Evolutionary conservation across 2,329 filamentous ascomycete genomes (phyloP).

Genomic region (Xylariaceae sp.): DNA sequence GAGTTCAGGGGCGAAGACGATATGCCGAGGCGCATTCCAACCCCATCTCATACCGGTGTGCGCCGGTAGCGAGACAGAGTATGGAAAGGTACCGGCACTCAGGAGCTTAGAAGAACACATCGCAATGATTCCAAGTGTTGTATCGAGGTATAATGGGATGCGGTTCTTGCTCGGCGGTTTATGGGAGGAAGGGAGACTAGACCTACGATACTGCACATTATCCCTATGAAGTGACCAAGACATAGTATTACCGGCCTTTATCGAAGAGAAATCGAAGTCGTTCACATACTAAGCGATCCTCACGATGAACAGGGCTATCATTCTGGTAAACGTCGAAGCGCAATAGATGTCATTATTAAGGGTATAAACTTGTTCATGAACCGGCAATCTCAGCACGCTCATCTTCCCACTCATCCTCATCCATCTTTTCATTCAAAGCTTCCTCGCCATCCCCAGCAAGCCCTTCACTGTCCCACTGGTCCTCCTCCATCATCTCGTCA

Average conservation of each 20-base stretch:
- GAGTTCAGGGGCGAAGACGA: neutral
- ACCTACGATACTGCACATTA: neutral
- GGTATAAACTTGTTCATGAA: slow-evolving; percentile 18
- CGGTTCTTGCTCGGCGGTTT: neutral
- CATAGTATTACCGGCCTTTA: neutral
- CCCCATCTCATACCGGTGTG: neutral
- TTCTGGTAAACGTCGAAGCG: neutral
- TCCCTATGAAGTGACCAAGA: neutral
- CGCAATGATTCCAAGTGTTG: no score
- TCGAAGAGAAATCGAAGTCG: neutral
- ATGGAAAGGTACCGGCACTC: no score
- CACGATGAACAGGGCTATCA: neutral
- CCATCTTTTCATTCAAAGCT: slow-evolving; percentile 45
- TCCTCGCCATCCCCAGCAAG: slow-evolving; percentile 46
- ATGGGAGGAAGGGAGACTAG: neutral
- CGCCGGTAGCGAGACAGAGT: no score
- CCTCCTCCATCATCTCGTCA: slow-evolving; percentile 43
- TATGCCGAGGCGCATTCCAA: neutral
- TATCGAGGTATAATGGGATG: neutral
- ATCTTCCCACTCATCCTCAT: slow-evolving; percentile 50
- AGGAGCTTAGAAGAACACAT: no score
- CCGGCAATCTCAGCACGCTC: slow-evolving; percentile 34
- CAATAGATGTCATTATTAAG: neutral
- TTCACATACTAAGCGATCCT: neutral
- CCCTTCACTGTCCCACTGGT: slow-evolving; percentile 49